Conservation (phyloP, 495 filamentous ascomycete genomes). For the Elasticomyces elasticus region DNA sequence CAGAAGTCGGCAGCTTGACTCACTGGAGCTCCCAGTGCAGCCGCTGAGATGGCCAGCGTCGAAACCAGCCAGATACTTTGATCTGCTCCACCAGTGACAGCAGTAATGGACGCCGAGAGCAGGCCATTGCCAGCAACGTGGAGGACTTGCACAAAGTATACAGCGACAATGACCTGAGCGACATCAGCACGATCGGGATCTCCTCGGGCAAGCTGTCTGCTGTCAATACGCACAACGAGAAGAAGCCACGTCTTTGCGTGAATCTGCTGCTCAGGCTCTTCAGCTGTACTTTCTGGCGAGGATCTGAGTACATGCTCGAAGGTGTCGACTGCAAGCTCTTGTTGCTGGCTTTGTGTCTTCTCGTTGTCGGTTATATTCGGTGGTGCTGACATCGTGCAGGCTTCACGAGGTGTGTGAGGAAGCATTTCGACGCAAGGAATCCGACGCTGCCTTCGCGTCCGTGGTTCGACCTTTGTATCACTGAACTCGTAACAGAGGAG, state of each 20-base stretch:
- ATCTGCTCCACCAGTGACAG: background rate
- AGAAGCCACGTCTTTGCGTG: background rate
- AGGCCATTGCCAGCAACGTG: background rate
- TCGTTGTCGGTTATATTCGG: background rate
- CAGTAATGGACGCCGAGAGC: background rate
- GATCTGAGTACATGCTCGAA: background rate
- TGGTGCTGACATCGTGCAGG: background rate
- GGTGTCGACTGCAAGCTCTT: background rate
- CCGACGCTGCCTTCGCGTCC: background rate
- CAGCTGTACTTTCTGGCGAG: background rate
- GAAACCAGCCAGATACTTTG: background rate
- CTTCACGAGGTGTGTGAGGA: background rate
- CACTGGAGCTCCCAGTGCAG: background rate
- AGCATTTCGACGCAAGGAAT: background rate
- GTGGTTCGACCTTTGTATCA: background rate
- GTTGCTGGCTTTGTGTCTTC: background rate
- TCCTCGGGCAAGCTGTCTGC: background rate
- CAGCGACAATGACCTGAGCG: background rate
- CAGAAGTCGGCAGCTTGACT: background rate
- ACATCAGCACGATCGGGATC: background rate
- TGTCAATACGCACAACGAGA: background rate
- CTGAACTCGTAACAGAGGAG: background rate
- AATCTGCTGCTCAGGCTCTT: background rate
- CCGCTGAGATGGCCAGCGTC: background rate
- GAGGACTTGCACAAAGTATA: background rate